These are phyloP conservation scores for Nymphaea colorata DNA, from an alignment of 164 flowering plant species.

Conservation along the genomic window DNA sequence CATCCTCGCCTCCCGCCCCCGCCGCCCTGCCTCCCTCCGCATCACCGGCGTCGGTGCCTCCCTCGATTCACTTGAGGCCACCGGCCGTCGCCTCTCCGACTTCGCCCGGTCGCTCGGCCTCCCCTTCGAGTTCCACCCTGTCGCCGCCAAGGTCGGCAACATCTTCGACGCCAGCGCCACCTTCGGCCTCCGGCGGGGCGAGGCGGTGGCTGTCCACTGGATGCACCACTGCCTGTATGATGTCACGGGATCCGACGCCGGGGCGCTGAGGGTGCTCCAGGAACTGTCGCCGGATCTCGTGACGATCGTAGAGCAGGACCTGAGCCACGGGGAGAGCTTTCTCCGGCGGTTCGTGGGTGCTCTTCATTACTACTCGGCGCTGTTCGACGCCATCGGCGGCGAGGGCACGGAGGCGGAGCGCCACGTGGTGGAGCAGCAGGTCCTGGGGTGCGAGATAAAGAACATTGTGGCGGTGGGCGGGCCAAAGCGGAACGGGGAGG, in stretches of 20 bases:
- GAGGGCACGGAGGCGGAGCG: conserved; percentile 51
- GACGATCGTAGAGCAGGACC: conserved; percentile 74
- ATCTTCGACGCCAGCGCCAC: conserved; percentile 34
- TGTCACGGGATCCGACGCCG: conserved; percentile 61
- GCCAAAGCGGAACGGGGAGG: conserved; percentile 71
- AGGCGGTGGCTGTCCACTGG: conserved; percentile 72
- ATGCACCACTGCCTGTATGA: conserved; percentile 85
- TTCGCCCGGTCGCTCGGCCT: conserved; percentile 68
- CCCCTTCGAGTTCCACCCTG: conserved; percentile 65
- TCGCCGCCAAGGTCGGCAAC: conserved; percentile 59
- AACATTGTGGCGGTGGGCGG: conserved; percentile 84
- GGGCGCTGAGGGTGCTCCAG: conserved; percentile 35
- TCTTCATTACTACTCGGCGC: conserved; percentile 85
- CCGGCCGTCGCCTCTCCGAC: conserved; percentile 68
- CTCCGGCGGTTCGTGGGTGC: conserved; percentile 79
- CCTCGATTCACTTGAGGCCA: conserved; percentile 42
- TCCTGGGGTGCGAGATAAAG: conserved; percentile 75
- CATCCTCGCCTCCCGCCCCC: conserved; percentile 61
- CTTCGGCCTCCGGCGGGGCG: conserved; percentile 29
- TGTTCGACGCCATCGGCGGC: conserved; percentile 85
- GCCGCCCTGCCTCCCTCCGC: conserved; percentile 41
- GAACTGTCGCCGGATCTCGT: conserved; percentile 50
- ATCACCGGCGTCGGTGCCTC: conserved; percentile 81
- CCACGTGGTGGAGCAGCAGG: conserved; percentile 73
- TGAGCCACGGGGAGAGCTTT: conserved; percentile 62